A percentile compares a stretch with the other conserved stretches of the same genome.
Conservation (phyloP, 305 asterid species). For the Fraxinus paxiana region DNA sequence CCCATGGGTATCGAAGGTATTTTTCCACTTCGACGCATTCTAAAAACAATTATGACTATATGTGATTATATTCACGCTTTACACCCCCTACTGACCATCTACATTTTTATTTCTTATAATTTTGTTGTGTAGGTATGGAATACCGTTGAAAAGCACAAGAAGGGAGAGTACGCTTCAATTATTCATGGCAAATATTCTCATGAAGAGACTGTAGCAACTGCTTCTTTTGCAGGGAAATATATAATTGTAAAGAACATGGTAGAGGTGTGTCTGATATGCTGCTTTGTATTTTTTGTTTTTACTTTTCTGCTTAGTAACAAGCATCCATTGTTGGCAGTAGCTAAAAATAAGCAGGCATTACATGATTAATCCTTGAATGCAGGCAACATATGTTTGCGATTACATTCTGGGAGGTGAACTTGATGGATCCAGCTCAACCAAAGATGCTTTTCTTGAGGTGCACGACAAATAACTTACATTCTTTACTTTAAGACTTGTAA, state of each 20-base stretch:
- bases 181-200: background rate
- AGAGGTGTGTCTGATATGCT: background rate
- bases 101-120: too few relatives aligned
- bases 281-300: background rate
- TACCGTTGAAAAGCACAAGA: background rate
- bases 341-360: background rate
- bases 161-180: background rate
- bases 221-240: background rate
- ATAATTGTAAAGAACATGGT: background rate
- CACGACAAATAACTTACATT: background rate
- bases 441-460: background rate
- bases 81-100: background rate
- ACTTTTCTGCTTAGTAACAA: background rate
- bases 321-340: background rate
- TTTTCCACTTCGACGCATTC: background rate
- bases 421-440: background rate
- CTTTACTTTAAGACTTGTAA: background rate
- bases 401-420: background rate
- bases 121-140: background rate
- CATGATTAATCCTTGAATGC: background rate
- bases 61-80: background rate
- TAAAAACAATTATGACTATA: too few relatives aligned
- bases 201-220: background rate
- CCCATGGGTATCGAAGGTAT: slow-evolving; percentile 99
- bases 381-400: background rate